Conservation (phyloP, 1,284 basidiomycete species). For the Fomes fomentarius region DNA sequence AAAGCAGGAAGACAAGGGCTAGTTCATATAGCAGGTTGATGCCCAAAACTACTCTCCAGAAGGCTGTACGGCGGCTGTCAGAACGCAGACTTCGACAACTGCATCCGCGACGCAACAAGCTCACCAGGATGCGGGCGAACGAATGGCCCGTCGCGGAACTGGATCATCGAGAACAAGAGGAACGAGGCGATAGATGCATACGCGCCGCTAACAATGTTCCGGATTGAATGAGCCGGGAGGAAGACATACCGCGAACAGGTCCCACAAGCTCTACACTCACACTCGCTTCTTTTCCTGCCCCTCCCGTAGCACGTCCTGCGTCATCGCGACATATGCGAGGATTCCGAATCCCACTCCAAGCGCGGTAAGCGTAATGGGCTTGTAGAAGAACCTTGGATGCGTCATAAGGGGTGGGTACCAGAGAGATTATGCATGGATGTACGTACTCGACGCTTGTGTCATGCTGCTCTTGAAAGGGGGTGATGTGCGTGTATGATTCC, state of each 20-base stretch:
- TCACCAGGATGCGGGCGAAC: conserved; percentile 40
- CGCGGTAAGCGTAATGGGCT: conserved; percentile 75
- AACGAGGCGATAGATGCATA: conserved; percentile 74
- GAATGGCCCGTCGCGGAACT: conserved; percentile 81
- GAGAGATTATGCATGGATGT: conserved; percentile 8
- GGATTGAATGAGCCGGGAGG: conserved; percentile 8
- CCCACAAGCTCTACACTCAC: conserved; percentile 49
- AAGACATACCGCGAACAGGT: background rate
- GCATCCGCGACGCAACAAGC: conserved; percentile 41
- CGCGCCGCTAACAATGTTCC: conserved; percentile 52
- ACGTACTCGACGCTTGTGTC: conserved; percentile 82
- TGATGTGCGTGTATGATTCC: conserved; percentile 78
- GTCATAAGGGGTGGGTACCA: background rate
- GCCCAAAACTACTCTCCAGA: conserved; percentile 77
- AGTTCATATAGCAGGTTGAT: conserved; percentile 83
- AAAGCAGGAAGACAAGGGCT: conserved; percentile 78
- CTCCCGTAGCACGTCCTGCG: conserved; percentile 78
- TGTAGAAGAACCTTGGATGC: conserved; percentile 74
- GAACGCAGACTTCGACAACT: background rate
- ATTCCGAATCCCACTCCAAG: conserved; percentile 65
- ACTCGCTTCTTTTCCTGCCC: conserved; percentile 77
- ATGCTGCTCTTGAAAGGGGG: conserved; percentile 78
- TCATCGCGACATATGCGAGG: conserved; percentile 78
- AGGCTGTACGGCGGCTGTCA: conserved; percentile 40
- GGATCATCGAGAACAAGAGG: conserved; percentile 79